Conservation (phyloP, 192 early-diverging fungal species). For the Globomyces pollinis-pini region DNA sequence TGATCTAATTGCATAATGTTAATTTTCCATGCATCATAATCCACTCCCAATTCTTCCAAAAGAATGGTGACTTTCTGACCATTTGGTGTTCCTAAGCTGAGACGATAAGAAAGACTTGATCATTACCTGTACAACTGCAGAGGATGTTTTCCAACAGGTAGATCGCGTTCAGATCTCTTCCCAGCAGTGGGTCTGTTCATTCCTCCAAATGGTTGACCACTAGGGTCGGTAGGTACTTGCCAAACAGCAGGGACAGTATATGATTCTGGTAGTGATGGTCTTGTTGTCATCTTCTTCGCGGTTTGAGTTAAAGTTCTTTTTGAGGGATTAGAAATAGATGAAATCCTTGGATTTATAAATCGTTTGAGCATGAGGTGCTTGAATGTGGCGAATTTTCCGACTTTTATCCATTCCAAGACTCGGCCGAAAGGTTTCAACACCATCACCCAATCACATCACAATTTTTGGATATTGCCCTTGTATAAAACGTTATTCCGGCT, state of each 20-base stretch:
- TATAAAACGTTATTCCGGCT: too few species aligned
- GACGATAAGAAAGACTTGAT: too few species aligned
- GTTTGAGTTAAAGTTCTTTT: not conserved
- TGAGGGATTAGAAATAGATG: too few species aligned
- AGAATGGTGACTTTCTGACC: slow-evolving; percentile 26
- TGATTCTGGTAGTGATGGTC: slow-evolving; percentile 2
- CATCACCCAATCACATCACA: too few species aligned
- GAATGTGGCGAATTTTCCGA: too few species aligned
- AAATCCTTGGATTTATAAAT: too few species aligned
- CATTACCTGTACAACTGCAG: slow-evolving; percentile 18
- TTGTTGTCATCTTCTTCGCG: not conserved
- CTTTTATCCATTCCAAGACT: too few species aligned
- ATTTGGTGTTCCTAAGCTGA: slow-evolving; percentile 31
- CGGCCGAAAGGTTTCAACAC: too few species aligned
- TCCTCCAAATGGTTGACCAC: slow-evolving; percentile 1
- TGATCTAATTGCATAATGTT: slow-evolving; percentile 22
- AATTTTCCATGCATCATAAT: slow-evolving; percentile 25
- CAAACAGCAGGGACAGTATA: slow-evolving; percentile 10
- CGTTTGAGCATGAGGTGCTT: too few species aligned
- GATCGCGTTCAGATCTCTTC: slow-evolving; percentile 9
- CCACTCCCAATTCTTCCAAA: slow-evolving; percentile 36
- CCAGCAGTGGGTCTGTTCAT: slow-evolving; percentile 20
- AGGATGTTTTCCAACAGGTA: slow-evolving; percentile 11
- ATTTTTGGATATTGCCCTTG: too few species aligned
- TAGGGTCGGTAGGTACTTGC: not conserved